These are phyloP conservation scores for Xylaria longipes DNA, from an alignment of 495 filamentous ascomycete genomes.

Conservation along the genomic window DNA sequence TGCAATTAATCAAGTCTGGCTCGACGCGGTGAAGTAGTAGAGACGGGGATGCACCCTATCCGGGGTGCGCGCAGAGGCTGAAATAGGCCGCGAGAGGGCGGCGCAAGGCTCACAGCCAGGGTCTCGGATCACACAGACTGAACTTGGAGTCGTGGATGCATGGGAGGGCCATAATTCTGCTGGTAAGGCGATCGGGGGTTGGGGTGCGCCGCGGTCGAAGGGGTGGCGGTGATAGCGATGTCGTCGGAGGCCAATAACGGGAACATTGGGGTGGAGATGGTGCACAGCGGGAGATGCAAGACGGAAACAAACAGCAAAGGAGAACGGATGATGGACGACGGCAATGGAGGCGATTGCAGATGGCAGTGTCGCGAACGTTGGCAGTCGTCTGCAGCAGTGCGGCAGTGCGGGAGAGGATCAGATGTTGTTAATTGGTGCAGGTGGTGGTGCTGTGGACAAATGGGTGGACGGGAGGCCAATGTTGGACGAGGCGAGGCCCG, in stretches of 20 bases:
- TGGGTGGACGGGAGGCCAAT: neutral
- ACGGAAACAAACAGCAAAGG: neutral
- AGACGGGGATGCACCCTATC: constrained; percentile 27
- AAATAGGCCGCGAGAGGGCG: constrained; percentile 30
- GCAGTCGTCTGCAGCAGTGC: constrained; percentile 22
- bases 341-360: constrained; percentile 16
- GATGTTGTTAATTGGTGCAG: constrained; percentile 1
- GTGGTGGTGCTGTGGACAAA: neutral
- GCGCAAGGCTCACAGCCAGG: constrained; percentile 41
- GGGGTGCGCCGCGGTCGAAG: constrained; percentile 31
- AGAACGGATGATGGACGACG: neutral
- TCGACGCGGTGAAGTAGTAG: constrained; percentile 20
- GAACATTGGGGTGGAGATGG: constrained; percentile 41
- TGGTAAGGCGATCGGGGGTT: constrained; percentile 26
- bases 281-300: constrained; percentile 11
- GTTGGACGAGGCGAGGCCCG: constrained; percentile 3
- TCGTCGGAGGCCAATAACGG: constrained; percentile 38
- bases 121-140: constrained; percentile 43
- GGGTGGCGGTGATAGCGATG: constrained; percentile 29
- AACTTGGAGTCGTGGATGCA: constrained; percentile 31
- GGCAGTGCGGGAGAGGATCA: constrained; percentile 11
- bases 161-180: constrained; percentile 43
- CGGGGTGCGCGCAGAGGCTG: constrained; percentile 32
- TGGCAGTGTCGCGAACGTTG: constrained; percentile 24
- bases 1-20: constrained; percentile 17